Conservation (phyloP, 352 stramenopile genomes). For the Globisporangium uncinulatum region DNA sequence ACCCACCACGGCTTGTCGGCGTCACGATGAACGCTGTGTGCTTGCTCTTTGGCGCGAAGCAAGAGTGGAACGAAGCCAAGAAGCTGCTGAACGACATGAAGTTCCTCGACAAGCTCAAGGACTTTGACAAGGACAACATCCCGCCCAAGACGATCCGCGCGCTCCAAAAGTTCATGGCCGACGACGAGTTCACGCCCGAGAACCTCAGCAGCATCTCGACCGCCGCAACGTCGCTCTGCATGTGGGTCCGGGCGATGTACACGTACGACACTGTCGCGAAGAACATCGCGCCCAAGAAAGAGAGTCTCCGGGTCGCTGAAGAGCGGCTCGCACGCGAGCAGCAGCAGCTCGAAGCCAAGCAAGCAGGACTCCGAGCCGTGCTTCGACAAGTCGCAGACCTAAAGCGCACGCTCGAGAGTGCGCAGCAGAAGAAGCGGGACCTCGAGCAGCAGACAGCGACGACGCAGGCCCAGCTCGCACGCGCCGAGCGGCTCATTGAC, state of each 20-base stretch:
- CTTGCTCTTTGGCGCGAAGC: conserved; percentile 83
- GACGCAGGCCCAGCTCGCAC: conserved; percentile 84
- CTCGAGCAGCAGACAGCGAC: conserved; percentile 85
- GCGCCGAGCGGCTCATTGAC: conserved; percentile 89
- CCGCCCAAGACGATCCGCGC: conserved; percentile 85
- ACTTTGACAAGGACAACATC: conserved; percentile 88
- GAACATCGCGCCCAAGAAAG: conserved; percentile 92
- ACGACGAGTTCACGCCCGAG: conserved; percentile 90
- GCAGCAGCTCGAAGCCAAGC: conserved; percentile 82
- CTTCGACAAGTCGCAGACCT: conserved; percentile 83
- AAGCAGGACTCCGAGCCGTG: conserved; percentile 74
- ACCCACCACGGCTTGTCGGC: conserved; percentile 82
- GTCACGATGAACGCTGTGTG: conserved; percentile 92
- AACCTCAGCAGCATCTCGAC: conserved; percentile 87
- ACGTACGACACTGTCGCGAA: conserved; percentile 93
- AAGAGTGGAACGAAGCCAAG: conserved; percentile 91
- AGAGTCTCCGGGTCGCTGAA: conserved; percentile 85
- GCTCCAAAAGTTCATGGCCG: conserved; percentile 85
- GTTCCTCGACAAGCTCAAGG: conserved; percentile 86
- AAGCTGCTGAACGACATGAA: conserved; percentile 91
- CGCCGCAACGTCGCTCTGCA: conserved; percentile 90
- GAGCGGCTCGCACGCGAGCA: conserved; percentile 85
- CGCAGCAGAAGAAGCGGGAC: conserved; percentile 91
- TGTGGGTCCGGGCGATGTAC: conserved; percentile 93
- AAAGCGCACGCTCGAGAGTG: conserved; percentile 83